Evolutionary conservation across 306 rosid species (phyloP).

Genomic region (Myrica gale): DNA sequence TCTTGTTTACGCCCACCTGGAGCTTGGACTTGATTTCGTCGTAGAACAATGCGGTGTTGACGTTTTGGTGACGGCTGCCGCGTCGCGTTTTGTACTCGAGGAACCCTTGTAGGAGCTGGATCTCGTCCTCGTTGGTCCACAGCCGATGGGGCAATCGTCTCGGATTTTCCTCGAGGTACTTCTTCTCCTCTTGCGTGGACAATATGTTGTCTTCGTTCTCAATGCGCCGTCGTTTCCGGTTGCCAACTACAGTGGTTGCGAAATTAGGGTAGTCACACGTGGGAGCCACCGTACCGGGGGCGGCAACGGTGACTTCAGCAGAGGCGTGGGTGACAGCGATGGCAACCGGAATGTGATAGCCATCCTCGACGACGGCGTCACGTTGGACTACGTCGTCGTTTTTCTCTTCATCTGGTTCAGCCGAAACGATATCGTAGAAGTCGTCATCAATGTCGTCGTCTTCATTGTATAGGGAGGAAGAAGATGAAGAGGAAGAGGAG

Average conservation of each 20-base stretch:
- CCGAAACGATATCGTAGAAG: too few species aligned
- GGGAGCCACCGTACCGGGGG: neutral
- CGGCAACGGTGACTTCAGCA: constrained; percentile 23
- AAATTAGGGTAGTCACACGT: neutral
- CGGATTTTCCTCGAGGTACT: constrained; percentile 43
- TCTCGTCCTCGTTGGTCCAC: constrained; percentile 68
- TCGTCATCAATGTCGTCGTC: constrained; percentile 20
- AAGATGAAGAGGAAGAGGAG: neutral
- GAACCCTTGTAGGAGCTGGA: constrained; percentile 53
- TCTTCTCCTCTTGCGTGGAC: constrained; percentile 38
- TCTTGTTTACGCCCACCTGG: constrained; percentile 54
- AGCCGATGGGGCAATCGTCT: constrained; percentile 45
- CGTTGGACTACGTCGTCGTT: constrained; percentile 21
- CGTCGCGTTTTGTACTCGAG: constrained; percentile 42
- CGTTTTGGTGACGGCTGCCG: constrained; percentile 32
- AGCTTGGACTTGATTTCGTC: constrained; percentile 61
- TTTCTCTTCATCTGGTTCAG: neutral
- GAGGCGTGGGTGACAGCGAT: constrained; percentile 24
- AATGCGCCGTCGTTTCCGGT: constrained; percentile 18
- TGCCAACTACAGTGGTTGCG: constrained; percentile 12
- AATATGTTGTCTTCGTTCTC: constrained; percentile 11
- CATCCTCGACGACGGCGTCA: constrained; percentile 27
- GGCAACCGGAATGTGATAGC: constrained; percentile 28
- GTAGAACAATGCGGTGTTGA: constrained; percentile 48
- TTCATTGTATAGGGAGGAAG: constrained; percentile 29